Conservation (phyloP, 345 rosid species). For the Salix dunnii region DNA sequence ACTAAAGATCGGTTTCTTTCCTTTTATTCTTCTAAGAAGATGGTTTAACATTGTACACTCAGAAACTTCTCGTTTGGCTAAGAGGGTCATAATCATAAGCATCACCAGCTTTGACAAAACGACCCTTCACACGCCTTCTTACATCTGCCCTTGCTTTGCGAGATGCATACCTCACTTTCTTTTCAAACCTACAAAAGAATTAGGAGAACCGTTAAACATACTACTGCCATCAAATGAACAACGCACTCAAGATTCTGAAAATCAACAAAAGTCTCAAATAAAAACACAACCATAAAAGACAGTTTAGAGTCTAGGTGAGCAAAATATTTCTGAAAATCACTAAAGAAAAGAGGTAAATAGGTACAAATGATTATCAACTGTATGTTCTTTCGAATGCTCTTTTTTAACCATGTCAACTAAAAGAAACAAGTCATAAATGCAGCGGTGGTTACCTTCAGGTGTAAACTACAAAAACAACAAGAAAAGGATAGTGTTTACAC, state of each 20-base stretch:
- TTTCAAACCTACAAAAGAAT: constrained; percentile 65
- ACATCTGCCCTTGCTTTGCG: constrained; percentile 99
- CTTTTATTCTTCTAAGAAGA: constrained; percentile 5
- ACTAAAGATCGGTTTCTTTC: constrained; percentile 19
- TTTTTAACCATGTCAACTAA: neutral
- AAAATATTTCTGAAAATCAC: neutral
- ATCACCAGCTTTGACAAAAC: constrained; percentile 96
- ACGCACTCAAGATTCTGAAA: neutral
- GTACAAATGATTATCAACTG: neutral
- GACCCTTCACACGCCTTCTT: constrained; percentile 89
- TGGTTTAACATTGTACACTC: constrained; percentile 32
- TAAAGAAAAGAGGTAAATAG: neutral
- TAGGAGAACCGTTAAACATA: neutral
- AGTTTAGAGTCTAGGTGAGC: neutral
- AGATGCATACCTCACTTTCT: constrained; percentile 89
- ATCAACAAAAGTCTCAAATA: neutral
- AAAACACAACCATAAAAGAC: neutral
- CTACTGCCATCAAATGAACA: neutral
- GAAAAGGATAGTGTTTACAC: neutral
- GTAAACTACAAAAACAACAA: neutral
- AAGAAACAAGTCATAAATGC: neutral
- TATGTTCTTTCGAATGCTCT: neutral
- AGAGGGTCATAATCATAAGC: constrained; percentile 90
- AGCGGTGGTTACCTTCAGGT: neutral
- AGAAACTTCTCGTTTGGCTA: constrained; percentile 78